These are phyloP conservation scores for Mortierella sp. DNA, from an alignment of 371 early-diverging fungal species.

Conservation along the genomic window DNA sequence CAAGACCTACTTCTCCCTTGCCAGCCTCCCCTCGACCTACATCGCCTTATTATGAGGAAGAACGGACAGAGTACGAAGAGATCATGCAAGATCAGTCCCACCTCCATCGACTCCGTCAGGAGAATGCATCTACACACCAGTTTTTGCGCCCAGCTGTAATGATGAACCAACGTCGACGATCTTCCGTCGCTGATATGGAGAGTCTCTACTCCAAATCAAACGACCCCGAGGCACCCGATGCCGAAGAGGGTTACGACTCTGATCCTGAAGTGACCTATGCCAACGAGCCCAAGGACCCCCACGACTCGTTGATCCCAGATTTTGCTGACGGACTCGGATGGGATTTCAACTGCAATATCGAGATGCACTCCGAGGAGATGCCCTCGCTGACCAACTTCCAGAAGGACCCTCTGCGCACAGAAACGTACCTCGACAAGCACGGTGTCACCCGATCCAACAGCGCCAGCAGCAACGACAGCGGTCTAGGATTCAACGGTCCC, in stretches of 20 bases:
- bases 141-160: constrained; percentile 25
- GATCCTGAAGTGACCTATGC: constrained; percentile 49
- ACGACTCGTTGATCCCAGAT: constrained; percentile 33
- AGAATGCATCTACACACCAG: constrained; percentile 12
- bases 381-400: constrained; percentile 35
- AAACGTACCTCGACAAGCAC: constrained; percentile 14
- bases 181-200: constrained; percentile 48
- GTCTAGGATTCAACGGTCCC: constrained; percentile 28
- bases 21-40: neutral
- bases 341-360: constrained; percentile 38
- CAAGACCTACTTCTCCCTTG: constrained; percentile 28
- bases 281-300: constrained; percentile 14
- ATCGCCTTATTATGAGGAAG: constrained; percentile 21
- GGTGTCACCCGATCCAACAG: constrained; percentile 50
- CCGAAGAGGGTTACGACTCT: constrained; percentile 48
- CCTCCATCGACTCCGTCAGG: constrained; percentile 34
- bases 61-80: constrained; percentile 44
- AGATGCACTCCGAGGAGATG: neutral
- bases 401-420: neutral
- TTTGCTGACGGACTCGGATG: constrained; percentile 52
- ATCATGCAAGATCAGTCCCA: constrained; percentile 45
- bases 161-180: constrained; percentile 27
- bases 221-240: constrained; percentile 4
- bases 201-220: constrained; percentile 31
- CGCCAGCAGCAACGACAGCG: constrained; percentile 45